phyloP scores from a whole-genome alignment of 345 rosid genomes.

The Laguncularia racemosa region DNA sequence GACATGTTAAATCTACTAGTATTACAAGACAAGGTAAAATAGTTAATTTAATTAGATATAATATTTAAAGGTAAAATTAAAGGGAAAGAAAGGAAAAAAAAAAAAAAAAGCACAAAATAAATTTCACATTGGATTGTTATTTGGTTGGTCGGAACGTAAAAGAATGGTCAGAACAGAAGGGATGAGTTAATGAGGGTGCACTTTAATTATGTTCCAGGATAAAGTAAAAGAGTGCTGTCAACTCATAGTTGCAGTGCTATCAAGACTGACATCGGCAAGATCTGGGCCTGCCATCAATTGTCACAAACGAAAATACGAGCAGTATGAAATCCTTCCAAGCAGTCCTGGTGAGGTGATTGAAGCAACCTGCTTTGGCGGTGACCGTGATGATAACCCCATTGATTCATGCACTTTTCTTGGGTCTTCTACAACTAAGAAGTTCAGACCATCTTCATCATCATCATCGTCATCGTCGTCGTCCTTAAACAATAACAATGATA shows the following conservation, averaged over 20 bases:
- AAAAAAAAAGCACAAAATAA: too few species aligned
- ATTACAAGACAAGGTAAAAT: too few species aligned
- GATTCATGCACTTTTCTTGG: constrained; percentile 23
- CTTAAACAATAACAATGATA: too few species aligned
- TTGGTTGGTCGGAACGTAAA: not conserved
- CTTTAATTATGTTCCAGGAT: constrained; percentile 37
- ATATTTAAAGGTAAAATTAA: too few species aligned
- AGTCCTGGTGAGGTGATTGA: constrained; percentile 72
- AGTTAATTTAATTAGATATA: too few species aligned
- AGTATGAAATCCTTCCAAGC: constrained; percentile 18
- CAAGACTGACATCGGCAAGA: constrained; percentile 8
- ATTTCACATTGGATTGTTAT: too few species aligned
- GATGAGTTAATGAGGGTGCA: not conserved
- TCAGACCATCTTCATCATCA: too few species aligned
- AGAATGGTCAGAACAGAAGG: not conserved
- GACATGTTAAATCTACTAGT: too few species aligned
- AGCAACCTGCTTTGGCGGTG: constrained; percentile 39
- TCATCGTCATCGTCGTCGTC: too few species aligned
- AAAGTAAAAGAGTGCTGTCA: constrained; percentile 41
- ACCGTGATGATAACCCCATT: constrained; percentile 30
- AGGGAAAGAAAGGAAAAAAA: too few species aligned
- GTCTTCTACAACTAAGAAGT: too few species aligned
- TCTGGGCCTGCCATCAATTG: constrained; percentile 7
- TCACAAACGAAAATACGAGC: constrained; percentile 51
- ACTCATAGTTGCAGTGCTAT: constrained; percentile 22